Conservation (phyloP, 1,284 basidiomycete genomes). For the Puccinia polysora region DNA sequence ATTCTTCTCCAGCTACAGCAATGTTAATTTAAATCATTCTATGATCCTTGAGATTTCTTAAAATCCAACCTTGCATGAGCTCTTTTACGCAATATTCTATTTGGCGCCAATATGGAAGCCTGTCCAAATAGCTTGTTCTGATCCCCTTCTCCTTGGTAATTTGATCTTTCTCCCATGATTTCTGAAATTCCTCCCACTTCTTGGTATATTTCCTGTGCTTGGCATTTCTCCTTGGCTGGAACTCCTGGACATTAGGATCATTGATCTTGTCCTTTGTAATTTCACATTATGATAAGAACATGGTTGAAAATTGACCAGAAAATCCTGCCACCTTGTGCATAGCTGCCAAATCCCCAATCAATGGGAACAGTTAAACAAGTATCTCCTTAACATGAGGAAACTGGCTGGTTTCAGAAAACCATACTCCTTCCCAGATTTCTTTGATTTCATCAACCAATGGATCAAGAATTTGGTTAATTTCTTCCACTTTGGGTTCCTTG, state of each 20-base stretch:
- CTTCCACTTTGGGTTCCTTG: not conserved
- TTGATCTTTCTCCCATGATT: not conserved
- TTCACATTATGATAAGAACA: not conserved
- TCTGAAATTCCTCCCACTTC: not conserved
- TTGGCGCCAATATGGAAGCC: not conserved
- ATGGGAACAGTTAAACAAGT: not conserved
- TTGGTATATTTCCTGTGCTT: not conserved
- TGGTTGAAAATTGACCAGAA: not conserved
- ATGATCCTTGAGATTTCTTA: not conserved
- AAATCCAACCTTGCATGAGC: not conserved
- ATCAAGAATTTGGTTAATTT: not conserved
- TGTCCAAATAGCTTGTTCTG: not conserved
- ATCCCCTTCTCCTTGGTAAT: not conserved
- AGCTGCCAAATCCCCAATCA: slow-evolving; percentile 2
- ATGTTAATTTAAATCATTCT: not conserved
- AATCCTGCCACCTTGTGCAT: slow-evolving; percentile 1
- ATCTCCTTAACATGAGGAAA: not conserved
- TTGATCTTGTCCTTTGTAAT: not conserved
- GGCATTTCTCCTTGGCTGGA: not conserved
- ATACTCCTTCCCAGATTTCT: not conserved
- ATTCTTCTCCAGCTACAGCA: not conserved
- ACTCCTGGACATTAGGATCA: not conserved
- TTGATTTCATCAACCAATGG: slow-evolving; percentile 9
- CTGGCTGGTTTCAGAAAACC: not conserved
- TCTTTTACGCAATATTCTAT: not conserved